Conservation (phyloP, 768 basidiomycete genomes). For the Auricularia auricula-judae region DNA sequence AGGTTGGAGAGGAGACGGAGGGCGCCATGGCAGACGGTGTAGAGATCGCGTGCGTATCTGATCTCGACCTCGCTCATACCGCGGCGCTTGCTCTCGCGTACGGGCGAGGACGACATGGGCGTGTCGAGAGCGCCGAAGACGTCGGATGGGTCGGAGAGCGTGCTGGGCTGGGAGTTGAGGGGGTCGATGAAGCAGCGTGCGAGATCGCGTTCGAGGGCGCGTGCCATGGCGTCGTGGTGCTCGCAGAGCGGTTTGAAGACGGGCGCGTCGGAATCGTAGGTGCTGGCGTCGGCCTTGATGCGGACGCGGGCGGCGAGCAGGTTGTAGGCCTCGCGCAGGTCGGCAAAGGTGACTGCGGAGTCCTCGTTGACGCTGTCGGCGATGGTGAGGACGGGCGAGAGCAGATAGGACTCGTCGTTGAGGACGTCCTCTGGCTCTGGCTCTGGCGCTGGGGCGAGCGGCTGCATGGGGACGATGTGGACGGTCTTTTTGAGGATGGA, state of each 20-base stretch:
- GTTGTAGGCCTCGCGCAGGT: constrained; percentile 66
- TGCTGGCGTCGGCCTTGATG: constrained; percentile 36
- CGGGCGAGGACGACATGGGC: constrained; percentile 31
- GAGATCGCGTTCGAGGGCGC: constrained; percentile 58
- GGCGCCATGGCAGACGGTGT: constrained; percentile 59
- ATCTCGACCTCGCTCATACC: constrained; percentile 72
- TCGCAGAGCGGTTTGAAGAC: constrained; percentile 51
- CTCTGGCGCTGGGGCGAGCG: constrained; percentile 45
- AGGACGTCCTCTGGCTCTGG: constrained; percentile 71
- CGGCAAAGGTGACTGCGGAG: constrained; percentile 33
- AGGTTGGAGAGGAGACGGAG: constrained; percentile 52
- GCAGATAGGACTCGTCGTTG: constrained; percentile 50
- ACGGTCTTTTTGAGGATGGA: constrained; percentile 58
- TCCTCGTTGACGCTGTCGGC: constrained; percentile 21
- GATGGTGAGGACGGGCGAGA: constrained; percentile 51
- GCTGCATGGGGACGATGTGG: constrained; percentile 21
- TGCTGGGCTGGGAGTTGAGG: constrained; percentile 13
- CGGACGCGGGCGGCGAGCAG: constrained; percentile 57
- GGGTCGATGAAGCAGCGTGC: constrained; percentile 56
- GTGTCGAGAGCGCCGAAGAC: constrained; percentile 19
- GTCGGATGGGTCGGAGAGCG: constrained; percentile 11
- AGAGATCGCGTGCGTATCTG: constrained; percentile 70
- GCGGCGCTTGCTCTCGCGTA: constrained; percentile 50
- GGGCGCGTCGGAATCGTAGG: constrained; percentile 40
- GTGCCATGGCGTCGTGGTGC: constrained; percentile 38